These are phyloP conservation scores for Leptographium galeiforme DNA, from an alignment of 2,329 filamentous ascomycete species.

Conservation along the genomic window DNA sequence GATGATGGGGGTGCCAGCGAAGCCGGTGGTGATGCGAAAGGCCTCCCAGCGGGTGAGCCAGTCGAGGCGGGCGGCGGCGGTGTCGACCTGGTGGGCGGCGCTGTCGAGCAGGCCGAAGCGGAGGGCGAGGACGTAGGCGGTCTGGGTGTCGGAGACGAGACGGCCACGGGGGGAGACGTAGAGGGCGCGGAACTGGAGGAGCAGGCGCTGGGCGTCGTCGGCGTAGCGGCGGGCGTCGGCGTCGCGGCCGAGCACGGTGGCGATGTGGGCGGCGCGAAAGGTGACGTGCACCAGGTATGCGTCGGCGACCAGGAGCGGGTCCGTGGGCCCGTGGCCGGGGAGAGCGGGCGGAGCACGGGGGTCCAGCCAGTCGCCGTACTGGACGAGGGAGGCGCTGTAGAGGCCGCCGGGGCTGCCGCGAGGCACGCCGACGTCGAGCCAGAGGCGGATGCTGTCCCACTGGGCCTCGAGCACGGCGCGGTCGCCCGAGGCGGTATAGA, in stretches of 20 bases:
- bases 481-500: constrained; percentile 18
- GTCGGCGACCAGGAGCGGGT: constrained; percentile 21
- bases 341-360: constrained; percentile 20
- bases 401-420: constrained; percentile 13
- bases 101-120: constrained; percentile 11
- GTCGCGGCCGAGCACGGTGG: constrained; percentile 11
- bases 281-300: constrained; percentile 22
- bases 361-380: constrained; percentile 26
- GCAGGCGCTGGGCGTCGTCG: constrained; percentile 14
- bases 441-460: constrained; percentile 16
- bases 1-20: constrained; percentile 15
- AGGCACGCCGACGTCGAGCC: constrained; percentile 16
- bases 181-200: constrained; percentile 10
- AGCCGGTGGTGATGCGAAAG: constrained; percentile 14
- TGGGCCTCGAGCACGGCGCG: constrained; percentile 15
- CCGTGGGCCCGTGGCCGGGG: constrained; percentile 18
- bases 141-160: constrained; percentile 14
- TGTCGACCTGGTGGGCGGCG: not conserved
- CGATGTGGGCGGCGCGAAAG: constrained; percentile 14
- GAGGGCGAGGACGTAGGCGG: constrained; percentile 15
- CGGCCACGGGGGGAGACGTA: constrained; percentile 10
- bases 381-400: constrained; percentile 13
- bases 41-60: constrained; percentile 4
- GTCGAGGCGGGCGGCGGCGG: constrained; percentile 7
- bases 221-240: constrained; percentile 12